phyloP scores from a whole-genome alignment of 108 stramenopile species.

The Epithemia pelagica region DNA sequence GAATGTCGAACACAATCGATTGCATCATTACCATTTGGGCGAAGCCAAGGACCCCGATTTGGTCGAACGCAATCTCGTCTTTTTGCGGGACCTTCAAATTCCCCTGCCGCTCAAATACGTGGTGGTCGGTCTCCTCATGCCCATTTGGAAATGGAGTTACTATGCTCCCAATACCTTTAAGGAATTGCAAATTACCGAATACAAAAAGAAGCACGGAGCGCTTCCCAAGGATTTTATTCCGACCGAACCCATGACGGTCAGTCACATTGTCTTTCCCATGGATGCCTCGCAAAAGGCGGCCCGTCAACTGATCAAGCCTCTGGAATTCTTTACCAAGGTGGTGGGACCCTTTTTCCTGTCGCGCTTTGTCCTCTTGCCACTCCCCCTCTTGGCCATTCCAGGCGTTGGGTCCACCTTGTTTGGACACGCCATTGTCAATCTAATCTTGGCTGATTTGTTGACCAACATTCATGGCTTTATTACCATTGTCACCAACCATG shows the following conservation, averaged over 20 bases:
- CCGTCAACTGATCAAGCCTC: conserved; percentile 13
- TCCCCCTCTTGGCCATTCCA: conserved; percentile 34
- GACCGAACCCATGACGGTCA: conserved; percentile 34
- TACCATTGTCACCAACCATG: conserved; percentile 70
- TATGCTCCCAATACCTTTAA: conserved; percentile 76
- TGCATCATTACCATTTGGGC: conserved; percentile 62
- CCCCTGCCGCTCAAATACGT: conserved; percentile 47
- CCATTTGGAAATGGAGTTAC: conserved; percentile 68
- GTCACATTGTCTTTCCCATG: conserved; percentile 20
- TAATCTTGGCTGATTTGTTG: conserved; percentile 55
- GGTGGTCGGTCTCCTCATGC: conserved; percentile 10
- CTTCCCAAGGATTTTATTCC: conserved; percentile 28
- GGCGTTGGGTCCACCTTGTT: conserved; percentile 36
- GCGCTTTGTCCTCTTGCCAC: conserved; percentile 50
- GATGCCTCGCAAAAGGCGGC: conserved; percentile 14
- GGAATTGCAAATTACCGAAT: conserved; percentile 43
- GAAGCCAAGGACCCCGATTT: conserved; percentile 60
- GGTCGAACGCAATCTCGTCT: conserved; percentile 46
- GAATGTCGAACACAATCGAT: conserved; percentile 70
- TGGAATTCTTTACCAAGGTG: conserved; percentile 37
- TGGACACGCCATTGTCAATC: conserved; percentile 45
- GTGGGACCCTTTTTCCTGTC: conserved; percentile 45
- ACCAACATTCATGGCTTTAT: conserved; percentile 64
- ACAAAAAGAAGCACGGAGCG: conserved; percentile 16
- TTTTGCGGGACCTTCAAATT: conserved; percentile 27